These are phyloP conservation scores for Phytophthora foliorum DNA, from an alignment of 352 stramenopile genomes.

Conservation along the genomic window DNA sequence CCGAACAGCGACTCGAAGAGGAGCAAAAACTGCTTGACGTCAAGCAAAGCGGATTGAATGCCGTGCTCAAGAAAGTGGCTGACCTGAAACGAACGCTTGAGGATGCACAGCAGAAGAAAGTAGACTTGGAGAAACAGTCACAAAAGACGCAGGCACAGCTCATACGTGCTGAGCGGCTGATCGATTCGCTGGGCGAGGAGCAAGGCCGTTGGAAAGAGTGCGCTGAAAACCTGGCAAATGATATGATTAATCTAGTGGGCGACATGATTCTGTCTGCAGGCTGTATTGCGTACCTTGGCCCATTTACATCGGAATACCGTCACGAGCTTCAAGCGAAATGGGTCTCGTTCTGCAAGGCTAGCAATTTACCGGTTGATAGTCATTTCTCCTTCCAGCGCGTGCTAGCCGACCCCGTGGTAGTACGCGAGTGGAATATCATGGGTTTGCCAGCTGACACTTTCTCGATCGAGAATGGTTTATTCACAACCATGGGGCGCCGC, in stretches of 20 bases:
- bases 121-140: slow-evolving; percentile 92
- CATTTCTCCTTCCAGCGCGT: slow-evolving; percentile 89
- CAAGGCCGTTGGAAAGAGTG: slow-evolving; percentile 92
- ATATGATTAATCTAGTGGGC: slow-evolving; percentile 94
- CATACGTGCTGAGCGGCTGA: slow-evolving; percentile 89
- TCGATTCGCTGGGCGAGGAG: slow-evolving; percentile 92
- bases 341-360: slow-evolving; percentile 84
- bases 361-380: slow-evolving; percentile 85
- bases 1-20: slow-evolving; percentile 86
- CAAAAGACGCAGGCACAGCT: slow-evolving; percentile 91
- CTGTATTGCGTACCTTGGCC: slow-evolving; percentile 94
- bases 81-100: slow-evolving; percentile 91
- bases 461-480: slow-evolving; percentile 94
- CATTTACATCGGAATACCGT: slow-evolving; percentile 91
- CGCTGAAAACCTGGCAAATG: slow-evolving; percentile 70
- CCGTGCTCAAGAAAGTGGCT: slow-evolving; percentile 87
- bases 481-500: slow-evolving; percentile 90
- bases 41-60: slow-evolving; percentile 89
- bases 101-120: slow-evolving; percentile 93
- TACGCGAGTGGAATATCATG: slow-evolving; percentile 95
- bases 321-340: slow-evolving; percentile 88
- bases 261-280: slow-evolving; percentile 94
- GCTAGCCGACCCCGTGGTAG: slow-evolving; percentile 85
- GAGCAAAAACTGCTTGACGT: slow-evolving; percentile 90
- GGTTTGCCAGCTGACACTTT: slow-evolving; percentile 93